These are phyloP conservation scores for Quercus lobata DNA, from an alignment of 331 rosid genomes.

Conservation along the genomic window DNA sequence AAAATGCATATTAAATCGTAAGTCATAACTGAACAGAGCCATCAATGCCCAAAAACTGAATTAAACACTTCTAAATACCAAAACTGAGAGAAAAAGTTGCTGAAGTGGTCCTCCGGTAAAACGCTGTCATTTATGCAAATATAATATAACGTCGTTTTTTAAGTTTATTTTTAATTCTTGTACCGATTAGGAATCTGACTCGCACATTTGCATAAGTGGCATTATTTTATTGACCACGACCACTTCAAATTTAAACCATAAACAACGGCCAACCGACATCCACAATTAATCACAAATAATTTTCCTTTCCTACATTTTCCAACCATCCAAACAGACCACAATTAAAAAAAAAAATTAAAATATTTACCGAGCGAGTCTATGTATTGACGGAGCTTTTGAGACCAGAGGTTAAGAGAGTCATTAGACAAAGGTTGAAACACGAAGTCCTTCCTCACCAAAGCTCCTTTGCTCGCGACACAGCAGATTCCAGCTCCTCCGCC, in stretches of 20 bases:
- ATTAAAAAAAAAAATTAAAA: neutral
- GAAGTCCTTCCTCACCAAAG: conserved; percentile 47
- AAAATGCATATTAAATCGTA: neutral
- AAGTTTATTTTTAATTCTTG: no score
- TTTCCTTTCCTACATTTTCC: conserved; percentile 3
- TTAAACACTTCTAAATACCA: neutral
- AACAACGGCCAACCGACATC: neutral
- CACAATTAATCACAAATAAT: neutral
- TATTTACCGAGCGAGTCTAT: conserved; percentile 69
- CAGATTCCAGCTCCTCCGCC: conserved; percentile 28
- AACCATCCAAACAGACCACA: neutral
- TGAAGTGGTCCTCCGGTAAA: no score
- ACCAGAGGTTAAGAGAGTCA: conserved; percentile 59
- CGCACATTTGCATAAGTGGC: no score
- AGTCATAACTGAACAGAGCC: neutral
- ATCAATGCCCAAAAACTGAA: neutral
- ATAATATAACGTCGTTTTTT: no score
- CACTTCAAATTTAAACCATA: neutral
- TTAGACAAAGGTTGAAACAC: conserved; percentile 57
- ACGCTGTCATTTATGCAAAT: no score
- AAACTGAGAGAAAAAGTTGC: neutral
- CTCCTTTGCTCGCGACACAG: conserved; percentile 27
- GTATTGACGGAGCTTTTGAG: conserved; percentile 66
- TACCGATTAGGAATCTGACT: no score
- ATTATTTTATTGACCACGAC: no score